phyloP scores from a whole-genome alignment of 148 eudicot genomes.

The Rheum nobile region DNA sequence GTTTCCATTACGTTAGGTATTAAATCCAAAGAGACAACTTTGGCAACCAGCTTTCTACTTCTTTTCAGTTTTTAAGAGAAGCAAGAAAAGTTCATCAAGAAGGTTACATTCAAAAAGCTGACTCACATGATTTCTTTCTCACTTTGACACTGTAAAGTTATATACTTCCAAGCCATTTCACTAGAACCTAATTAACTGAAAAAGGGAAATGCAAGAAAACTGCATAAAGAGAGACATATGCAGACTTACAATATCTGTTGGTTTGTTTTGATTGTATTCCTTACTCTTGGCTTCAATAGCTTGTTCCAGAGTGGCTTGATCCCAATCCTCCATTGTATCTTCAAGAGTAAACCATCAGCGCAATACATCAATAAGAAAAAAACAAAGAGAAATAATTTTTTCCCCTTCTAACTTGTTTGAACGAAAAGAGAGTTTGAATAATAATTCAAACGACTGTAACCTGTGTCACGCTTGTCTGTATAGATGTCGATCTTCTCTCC shows the following conservation, averaged over 20 bases:
- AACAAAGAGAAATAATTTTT: not conserved
- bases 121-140: not conserved
- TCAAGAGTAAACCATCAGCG: conserved; percentile 11
- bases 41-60: not conserved
- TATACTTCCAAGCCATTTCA: not conserved
- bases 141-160: not conserved
- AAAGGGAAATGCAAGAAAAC: not conserved
- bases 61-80: not conserved
- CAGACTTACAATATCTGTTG: conserved; percentile 64
- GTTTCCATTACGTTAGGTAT: no score
- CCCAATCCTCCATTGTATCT: conserved; percentile 86
- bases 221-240: not conserved
- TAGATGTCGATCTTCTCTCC: conserved; percentile 85
- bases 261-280: conserved; percentile 79
- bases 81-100: not conserved
- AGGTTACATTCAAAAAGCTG: not conserved
- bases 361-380: not conserved
- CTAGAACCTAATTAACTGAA: not conserved
- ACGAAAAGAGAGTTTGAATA: not conserved
- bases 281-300: conserved; percentile 66
- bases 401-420: not conserved
- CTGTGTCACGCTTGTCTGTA: conserved; percentile 61
- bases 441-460: conserved; percentile 18
- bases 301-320: conserved; percentile 66
- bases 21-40: not conserved